Base-by-base conservation (phyloP, 768 basidiomycete species). In the Boletus fagicola region DNA sequence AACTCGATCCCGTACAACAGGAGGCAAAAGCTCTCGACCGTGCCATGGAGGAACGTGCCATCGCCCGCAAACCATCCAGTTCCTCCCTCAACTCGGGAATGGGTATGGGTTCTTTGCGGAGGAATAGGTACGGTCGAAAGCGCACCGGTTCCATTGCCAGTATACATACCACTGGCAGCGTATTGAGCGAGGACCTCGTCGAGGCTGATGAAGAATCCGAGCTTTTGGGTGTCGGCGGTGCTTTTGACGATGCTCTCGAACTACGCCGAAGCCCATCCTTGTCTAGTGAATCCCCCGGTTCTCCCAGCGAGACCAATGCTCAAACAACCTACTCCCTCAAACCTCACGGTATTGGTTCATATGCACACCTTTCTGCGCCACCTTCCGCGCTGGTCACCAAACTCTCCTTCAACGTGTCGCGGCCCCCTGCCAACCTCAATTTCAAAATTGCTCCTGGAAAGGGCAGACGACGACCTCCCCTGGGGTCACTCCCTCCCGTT, bases 21-120 rank as follows among this genome's bases (percentile, higher is more conserved):
- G 91, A 93, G 75, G 91, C 92, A n/a, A 82, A 77, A 49, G 88
- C 84, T 16, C 81, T 94, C 38, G 91, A 94, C 74, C 88, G 85
- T 68, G 91, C 89, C 40, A 93, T 93, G 91, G 89, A 92, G 66
- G 84, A 90, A 58, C 87, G 91, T 56, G 77, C 88, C 50, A 75
- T 91, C 49, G 85, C 88, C 44, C 86, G 90, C 65, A 90, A 85
- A 66, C 77, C 82, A 0, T 90, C 90, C 18, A 72, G 71, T 12
- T 89, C 88, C 22, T 90, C 88, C 44, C 62, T 85, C 31, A 76
- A 76, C 11, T 88, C 83, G 5, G 84, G 84, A 24, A 66, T 83
- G n/a, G 84, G 86, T 40, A 85, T 87, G 83, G 86, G 85, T 39
- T 62, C 78, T 16, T 83, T 82, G 0, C 86, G 86, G 85, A 78